phyloP scores from a whole-genome alignment of 768 basidiomycete species.

The Trametes sanguinea region DNA sequence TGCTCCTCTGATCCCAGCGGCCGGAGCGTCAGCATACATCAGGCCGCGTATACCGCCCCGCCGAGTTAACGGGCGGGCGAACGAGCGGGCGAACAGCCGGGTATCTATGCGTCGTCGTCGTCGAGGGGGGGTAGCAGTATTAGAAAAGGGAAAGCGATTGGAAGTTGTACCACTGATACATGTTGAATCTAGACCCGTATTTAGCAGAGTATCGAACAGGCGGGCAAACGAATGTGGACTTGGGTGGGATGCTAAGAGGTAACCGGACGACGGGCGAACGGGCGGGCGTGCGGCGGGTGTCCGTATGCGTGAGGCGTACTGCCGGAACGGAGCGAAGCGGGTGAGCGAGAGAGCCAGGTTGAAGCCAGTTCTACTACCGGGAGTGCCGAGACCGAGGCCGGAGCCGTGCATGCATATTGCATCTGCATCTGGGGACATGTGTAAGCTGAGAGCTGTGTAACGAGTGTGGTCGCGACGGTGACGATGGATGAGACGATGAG shows the following conservation, averaged over 20 bases:
- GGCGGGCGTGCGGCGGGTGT: background rate
- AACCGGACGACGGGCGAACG: too few species aligned
- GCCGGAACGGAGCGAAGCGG: background rate
- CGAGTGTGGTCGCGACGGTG: conserved; percentile 11
- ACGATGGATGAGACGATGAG: background rate
- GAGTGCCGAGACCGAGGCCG: background rate
- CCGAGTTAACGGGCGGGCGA: conserved; percentile 12
- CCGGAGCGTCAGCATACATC: conserved; percentile 93
- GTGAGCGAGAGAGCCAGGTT: conserved; percentile 9
- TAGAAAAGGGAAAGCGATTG: conserved; percentile 9
- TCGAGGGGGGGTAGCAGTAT: background rate
- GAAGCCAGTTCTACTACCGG: background rate
- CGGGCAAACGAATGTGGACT: conserved; percentile 5
- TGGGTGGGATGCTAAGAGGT: conserved; percentile 18
- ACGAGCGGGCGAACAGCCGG: background rate
- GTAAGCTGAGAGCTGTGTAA: conserved; percentile 5
- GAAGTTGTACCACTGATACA: conserved; percentile 35
- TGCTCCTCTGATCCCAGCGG: conserved; percentile 94
- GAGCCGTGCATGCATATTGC: conserved; percentile 11
- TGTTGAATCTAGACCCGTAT: conserved; percentile 32
- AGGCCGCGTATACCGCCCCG: conserved; percentile 67
- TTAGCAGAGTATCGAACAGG: conserved; percentile 28
- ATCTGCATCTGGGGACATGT: background rate
- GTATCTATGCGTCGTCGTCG: too few species aligned
- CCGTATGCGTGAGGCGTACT: conserved; percentile 6